Evolutionary conservation across 148 eudicot species (phyloP).

Genomic region (Rhododendron molle): DNA sequence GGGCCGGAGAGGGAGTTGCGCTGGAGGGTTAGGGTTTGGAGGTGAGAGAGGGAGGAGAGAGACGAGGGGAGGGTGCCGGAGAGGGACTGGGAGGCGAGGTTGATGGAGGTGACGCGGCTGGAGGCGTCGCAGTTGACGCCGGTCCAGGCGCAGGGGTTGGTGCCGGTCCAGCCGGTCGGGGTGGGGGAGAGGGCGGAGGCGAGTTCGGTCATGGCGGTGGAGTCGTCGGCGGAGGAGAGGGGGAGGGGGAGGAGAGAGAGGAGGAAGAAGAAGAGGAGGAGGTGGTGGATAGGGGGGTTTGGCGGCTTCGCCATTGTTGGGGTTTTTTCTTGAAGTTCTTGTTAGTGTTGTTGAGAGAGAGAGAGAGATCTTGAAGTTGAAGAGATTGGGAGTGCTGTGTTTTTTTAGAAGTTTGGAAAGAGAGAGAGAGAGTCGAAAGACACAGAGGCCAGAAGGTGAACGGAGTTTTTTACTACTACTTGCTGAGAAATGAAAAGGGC

Average conservation of each 20-base stretch:
- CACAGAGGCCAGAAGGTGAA: too few species aligned
- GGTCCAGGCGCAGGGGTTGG: constrained; percentile 53
- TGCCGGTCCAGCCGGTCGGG: constrained; percentile 47
- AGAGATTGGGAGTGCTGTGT: background rate
- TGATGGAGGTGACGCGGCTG: constrained; percentile 39
- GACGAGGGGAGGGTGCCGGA: constrained; percentile 43
- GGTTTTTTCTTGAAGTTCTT: background rate
- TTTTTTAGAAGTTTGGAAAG: too few species aligned
- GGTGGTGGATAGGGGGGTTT: background rate
- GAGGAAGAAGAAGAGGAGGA: background rate
- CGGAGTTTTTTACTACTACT: too few species aligned
- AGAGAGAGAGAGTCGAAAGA: too few species aligned
- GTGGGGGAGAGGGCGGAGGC: constrained; percentile 28
- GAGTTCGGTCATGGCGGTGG: constrained; percentile 41
- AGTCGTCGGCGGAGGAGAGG: constrained; percentile 27
- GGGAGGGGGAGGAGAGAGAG: constrained; percentile 10
- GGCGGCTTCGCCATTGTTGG: background rate
- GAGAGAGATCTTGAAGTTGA: background rate
- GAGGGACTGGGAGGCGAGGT: constrained; percentile 36
- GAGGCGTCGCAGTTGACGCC: constrained; percentile 46
- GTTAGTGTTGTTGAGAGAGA: background rate
- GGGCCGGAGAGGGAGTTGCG: constrained; percentile 53
- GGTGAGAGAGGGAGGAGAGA: constrained; percentile 47
- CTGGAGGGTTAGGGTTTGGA: constrained; percentile 44
- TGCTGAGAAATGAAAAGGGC: too few species aligned